These are phyloP conservation scores for Nicotiana attenuata DNA, from an alignment of 257 asterid species.

Conservation along the genomic window DNA sequence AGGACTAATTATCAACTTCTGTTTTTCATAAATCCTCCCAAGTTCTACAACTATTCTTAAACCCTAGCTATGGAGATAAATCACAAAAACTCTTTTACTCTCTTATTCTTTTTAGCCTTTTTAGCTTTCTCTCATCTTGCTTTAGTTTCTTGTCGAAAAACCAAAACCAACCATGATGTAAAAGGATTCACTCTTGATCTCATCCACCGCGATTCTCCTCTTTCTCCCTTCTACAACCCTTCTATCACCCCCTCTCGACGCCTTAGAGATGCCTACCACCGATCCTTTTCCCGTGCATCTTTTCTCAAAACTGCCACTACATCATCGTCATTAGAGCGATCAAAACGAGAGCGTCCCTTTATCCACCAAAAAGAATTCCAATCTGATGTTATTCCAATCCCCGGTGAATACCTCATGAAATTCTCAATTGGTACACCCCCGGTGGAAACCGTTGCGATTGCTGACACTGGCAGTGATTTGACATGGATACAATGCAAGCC, in stretches of 20 bases:
- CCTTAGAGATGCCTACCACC: constrained; percentile 14
- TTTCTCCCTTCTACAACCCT: constrained; percentile 33
- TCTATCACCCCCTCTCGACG: constrained; percentile 24
- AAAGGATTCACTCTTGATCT: constrained; percentile 47
- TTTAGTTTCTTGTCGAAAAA: neutral
- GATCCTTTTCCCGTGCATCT: constrained; percentile 38
- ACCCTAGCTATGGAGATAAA: neutral
- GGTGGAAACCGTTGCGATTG: constrained; percentile 27
- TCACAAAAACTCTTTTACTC: neutral
- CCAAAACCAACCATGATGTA: neutral
- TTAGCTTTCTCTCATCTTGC: neutral
- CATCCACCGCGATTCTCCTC: constrained; percentile 39
- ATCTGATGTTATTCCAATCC: neutral
- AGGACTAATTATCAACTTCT: neutral
- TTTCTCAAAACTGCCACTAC: neutral
- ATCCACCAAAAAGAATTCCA: neutral
- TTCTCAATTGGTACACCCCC: constrained; percentile 52
- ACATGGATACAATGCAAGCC: constrained; percentile 63
- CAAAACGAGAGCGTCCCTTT: too few relatives aligned
- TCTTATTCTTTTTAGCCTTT: neutral
- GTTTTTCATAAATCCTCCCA: neutral
- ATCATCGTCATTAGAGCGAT: too few relatives aligned
- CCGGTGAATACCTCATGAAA: constrained; percentile 49
- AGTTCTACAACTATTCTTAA: neutral
- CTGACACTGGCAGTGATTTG: constrained; percentile 61